These are phyloP conservation scores for Lachnellula cervina DNA, from an alignment of 2,329 filamentous ascomycete species.

Conservation along the genomic window DNA sequence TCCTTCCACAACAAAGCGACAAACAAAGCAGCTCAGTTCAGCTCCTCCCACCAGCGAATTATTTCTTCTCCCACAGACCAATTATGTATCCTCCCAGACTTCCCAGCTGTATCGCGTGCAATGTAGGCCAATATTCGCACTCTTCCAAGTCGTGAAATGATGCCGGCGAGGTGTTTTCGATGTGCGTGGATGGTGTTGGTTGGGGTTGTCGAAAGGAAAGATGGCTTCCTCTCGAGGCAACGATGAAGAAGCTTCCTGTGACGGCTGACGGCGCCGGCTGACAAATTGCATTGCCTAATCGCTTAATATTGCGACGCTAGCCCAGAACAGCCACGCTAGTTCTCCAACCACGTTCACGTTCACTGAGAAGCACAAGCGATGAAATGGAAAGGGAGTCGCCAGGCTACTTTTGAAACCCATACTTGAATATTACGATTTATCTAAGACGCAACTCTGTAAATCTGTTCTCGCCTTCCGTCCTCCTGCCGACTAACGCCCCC, in stretches of 20 bases:
- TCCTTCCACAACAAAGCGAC: slow-evolving; percentile 24
- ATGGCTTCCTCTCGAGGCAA: not conserved
- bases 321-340: no score
- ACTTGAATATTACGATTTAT: no score
- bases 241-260: not conserved
- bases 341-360: no score
- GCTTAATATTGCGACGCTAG: no score
- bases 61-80: slow-evolving; percentile 9
- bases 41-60: slow-evolving; percentile 14
- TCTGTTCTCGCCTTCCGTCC: no score
- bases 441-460: no score
- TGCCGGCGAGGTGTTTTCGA: not conserved
- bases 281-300: not conserved
- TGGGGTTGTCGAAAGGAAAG: not conserved
- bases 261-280: not conserved
- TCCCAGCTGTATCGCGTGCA: slow-evolving; percentile 6
- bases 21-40: slow-evolving; percentile 21
- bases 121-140: not conserved
- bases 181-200: not conserved
- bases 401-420: no score
- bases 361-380: no score
- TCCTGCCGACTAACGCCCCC: no score
- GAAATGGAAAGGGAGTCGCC: no score
- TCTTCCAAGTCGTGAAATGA: slow-evolving; percentile 4
- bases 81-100: slow-evolving; percentile 10